phyloP scores from a whole-genome alignment of 2,329 filamentous ascomycete species.

The Alternaria hordeiaustralica region DNA sequence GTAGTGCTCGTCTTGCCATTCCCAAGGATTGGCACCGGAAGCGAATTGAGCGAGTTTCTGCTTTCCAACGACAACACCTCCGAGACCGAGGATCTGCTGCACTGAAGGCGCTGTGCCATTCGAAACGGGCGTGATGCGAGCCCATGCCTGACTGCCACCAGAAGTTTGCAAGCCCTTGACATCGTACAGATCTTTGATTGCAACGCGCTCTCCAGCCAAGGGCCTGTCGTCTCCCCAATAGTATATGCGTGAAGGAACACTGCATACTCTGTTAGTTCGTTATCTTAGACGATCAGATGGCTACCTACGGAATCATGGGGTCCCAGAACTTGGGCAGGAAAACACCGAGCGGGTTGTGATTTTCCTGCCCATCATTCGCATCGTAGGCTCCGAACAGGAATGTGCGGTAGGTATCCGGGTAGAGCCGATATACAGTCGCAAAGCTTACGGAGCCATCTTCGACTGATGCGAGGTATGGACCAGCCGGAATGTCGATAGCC shows the following conservation, averaged over 20 bases:
- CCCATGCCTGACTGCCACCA: constrained; percentile 33
- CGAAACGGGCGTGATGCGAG: constrained; percentile 22
- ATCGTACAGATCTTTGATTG: constrained; percentile 36
- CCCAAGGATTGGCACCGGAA: constrained; percentile 34
- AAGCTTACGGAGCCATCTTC: constrained; percentile 21
- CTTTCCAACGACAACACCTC: constrained; percentile 59
- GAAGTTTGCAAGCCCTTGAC: constrained; percentile 35
- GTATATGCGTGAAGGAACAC: constrained; percentile 52
- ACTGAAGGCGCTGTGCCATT: constrained; percentile 31
- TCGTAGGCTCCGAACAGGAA: constrained; percentile 43
- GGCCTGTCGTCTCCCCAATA: constrained; percentile 40
- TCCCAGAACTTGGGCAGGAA: constrained; percentile 38
- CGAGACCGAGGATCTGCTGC: constrained; percentile 33
- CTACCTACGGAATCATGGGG: constrained; percentile 37
- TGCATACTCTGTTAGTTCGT: not conserved
- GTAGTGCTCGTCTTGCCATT: constrained; percentile 42
- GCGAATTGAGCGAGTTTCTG: constrained; percentile 60
- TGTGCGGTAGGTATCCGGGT: constrained; percentile 36
- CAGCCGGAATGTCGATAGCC: constrained; percentile 25
- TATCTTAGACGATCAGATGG: too few relatives aligned
- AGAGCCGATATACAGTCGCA: constrained; percentile 38
- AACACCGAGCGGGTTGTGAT: constrained; percentile 29
- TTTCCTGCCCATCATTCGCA: constrained; percentile 28
- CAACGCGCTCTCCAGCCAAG: constrained; percentile 36
- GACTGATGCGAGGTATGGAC: constrained; percentile 37